A percentile compares a stretch with the other conserved stretches of the same genome.
These are phyloP conservation scores for Bromus sterilis DNA, from an alignment of 176 grass and related monocot genomes.

Conservation along the genomic window DNA sequence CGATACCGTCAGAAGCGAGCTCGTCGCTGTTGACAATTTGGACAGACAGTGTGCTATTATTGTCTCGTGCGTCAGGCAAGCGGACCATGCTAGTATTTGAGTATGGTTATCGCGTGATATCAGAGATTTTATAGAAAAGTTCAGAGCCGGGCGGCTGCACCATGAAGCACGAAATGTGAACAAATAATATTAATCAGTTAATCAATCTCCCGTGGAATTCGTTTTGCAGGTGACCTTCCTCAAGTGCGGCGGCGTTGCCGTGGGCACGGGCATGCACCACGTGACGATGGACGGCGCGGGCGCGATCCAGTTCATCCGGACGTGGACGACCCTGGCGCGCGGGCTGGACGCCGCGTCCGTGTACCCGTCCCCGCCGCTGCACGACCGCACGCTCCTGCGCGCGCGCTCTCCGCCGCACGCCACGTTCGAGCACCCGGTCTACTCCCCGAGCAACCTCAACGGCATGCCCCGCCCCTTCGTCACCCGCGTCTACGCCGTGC, in stretches of 20 bases:
- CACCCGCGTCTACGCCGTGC: slow-evolving; percentile 44
- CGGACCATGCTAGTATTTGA: background rate
- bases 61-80: background rate
- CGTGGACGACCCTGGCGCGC: slow-evolving; percentile 41
- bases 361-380: slow-evolving; percentile 17
- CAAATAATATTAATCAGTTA: too few relatives aligned
- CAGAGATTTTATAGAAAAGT: background rate
- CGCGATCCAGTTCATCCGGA: slow-evolving; percentile 60
- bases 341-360: background rate
- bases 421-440: slow-evolving; percentile 61
- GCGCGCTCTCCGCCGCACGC: slow-evolving; percentile 46
- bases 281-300: slow-evolving; percentile 48
- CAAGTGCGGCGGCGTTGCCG: slow-evolving; percentile 60
- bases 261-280: slow-evolving; percentile 75
- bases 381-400: slow-evolving; percentile 63
- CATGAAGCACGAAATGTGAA: background rate
- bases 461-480: slow-evolving; percentile 32
- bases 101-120: background rate
- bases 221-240: slow-evolving; percentile 56
- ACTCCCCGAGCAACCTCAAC: slow-evolving; percentile 39
- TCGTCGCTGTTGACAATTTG: slow-evolving; percentile 1
- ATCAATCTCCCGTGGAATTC: background rate
- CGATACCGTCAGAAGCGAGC: background rate
- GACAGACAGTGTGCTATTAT: background rate
- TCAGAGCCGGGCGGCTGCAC: background rate